Evolutionary conservation across 2,329 filamentous ascomycete genomes (phyloP).

Genomic region (Harringtonia aguacate): DNA sequence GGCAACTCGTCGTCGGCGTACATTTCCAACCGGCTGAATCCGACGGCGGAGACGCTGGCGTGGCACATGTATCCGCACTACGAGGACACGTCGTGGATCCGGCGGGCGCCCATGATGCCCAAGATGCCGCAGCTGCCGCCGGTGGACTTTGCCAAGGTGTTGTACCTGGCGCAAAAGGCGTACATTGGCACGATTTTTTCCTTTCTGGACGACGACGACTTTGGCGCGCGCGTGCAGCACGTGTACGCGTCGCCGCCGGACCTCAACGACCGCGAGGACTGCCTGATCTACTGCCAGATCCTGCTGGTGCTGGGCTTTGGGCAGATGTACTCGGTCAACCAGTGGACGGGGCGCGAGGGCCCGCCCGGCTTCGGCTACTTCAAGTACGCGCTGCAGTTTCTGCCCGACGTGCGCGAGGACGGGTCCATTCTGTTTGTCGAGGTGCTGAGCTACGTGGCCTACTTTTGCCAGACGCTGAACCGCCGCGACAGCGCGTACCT

Average conservation of each 20-base stretch:
- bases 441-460: constrained; percentile 36
- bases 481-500: constrained; percentile 2
- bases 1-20: constrained; percentile 2
- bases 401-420: constrained; percentile 25
- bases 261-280: neutral
- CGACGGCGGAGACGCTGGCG: constrained; percentile 1
- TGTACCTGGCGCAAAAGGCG: constrained; percentile 10
- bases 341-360: constrained; percentile 4
- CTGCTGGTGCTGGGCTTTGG: constrained; percentile 1
- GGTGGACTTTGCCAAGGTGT: constrained; percentile 34
- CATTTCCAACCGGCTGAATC: constrained; percentile 3
- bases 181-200: constrained; percentile 6
- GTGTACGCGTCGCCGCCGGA: neutral
- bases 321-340: constrained; percentile 6
- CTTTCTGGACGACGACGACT: neutral
- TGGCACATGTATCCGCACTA: constrained; percentile 3
- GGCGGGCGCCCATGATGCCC: neutral
- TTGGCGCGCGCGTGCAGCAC: neutral
- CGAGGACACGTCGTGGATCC: constrained; percentile 3
- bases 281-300: constrained; percentile 2
- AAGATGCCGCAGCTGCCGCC: constrained; percentile 5
- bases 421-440: constrained; percentile 40
- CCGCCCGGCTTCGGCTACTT: constrained; percentile 3
- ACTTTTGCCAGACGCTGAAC: constrained; percentile 39
- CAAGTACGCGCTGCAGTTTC: constrained; percentile 2